Evolutionary conservation across 2,329 filamentous ascomycete genomes (phyloP), one percentile per base, ranked within the genome.

Genomic region (Ascochyta rabiei): DNA sequence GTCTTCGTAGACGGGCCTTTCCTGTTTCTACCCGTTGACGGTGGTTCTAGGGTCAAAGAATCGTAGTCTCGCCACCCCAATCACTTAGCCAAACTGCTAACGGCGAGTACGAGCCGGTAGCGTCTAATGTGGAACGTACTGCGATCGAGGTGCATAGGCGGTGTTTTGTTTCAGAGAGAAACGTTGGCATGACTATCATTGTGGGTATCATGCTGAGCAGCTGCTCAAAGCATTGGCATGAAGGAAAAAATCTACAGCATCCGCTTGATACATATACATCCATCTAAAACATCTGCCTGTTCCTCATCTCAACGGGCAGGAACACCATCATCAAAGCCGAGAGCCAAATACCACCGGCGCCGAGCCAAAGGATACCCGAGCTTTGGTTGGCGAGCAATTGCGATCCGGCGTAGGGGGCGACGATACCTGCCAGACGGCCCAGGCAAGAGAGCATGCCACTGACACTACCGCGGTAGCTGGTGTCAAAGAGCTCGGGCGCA

Each of bases 311-410:
- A 10, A 70, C 66, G 1, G 67, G 67, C 48, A 70, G 33, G 50
- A 69, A 69, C 12, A 67, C 63, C 67, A 70, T 69, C 15, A 63
- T 45, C 15, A 70, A 35, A 8, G 67, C 64, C 13, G 66, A 64
- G 6, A 70, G 54, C 67, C 67, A 70, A 18, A 70, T 70, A 15
- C 67, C 67, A 31, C 66, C 67, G 15, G 67, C 67, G 7, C 67
- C 67, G 5, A 70, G 45, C 67, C 67, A 70, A 3, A 70, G 55
- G 30, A 70, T 70, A 2, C 67, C 67, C 3, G 64, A 66, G 34
- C 65, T 68, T 12, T 61, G n/a, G 2, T 50, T 26, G 3, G 51
- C 57, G 10, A 70, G 59, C 15, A 64, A 55, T 12, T 65, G 64
- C 12, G 63, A 62, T n/a, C 67, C 67, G 1, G 67, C 67, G 33